A percentile compares a stretch with the other conserved stretches of the same genome.
Conservation (phyloP, 148 eudicot genomes). For the Vaccinium darrowii region DNA sequence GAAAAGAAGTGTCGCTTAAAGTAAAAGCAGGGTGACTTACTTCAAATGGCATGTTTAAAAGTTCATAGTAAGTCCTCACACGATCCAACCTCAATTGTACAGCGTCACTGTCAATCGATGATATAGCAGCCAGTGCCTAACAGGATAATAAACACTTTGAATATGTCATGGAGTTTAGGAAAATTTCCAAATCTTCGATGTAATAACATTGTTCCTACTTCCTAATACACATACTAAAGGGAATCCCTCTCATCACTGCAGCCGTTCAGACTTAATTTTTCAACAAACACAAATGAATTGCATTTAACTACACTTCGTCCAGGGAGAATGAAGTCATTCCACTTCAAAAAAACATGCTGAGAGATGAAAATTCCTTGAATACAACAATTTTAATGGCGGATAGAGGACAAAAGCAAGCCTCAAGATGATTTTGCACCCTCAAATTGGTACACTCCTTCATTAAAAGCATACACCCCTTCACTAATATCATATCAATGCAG, state of each 20-base stretch:
- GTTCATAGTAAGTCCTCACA: conserved; percentile 92
- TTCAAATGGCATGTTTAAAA: conserved; percentile 97
- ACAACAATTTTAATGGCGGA: not conserved
- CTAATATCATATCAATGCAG: not conserved
- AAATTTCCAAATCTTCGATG: not conserved
- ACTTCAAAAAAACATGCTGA: not conserved
- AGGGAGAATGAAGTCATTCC: not conserved
- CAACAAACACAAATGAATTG: not conserved
- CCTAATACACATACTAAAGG: not conserved
- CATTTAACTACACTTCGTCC: not conserved
- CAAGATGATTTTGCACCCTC: not conserved
- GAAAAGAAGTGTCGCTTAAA: not conserved
- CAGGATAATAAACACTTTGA: conserved; percentile 9
- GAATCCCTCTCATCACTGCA: not conserved
- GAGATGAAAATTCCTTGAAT: not conserved
- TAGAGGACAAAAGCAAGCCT: not conserved
- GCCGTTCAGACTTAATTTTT: not conserved
- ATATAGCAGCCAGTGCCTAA: conserved; percentile 87
- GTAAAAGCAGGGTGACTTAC: conserved; percentile 34
- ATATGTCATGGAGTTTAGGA: not conserved
- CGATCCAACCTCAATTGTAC: conserved; percentile 82
- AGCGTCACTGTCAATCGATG: conserved; percentile 68
- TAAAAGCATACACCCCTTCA: too few relatives aligned
- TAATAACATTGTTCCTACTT: not conserved
- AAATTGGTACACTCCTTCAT: too few relatives aligned